Percentiles rank a stretch among this genome's conserved stretches.
Conservation (phyloP, 495 filamentous ascomycete species). For the Letharia lupina region DNA sequence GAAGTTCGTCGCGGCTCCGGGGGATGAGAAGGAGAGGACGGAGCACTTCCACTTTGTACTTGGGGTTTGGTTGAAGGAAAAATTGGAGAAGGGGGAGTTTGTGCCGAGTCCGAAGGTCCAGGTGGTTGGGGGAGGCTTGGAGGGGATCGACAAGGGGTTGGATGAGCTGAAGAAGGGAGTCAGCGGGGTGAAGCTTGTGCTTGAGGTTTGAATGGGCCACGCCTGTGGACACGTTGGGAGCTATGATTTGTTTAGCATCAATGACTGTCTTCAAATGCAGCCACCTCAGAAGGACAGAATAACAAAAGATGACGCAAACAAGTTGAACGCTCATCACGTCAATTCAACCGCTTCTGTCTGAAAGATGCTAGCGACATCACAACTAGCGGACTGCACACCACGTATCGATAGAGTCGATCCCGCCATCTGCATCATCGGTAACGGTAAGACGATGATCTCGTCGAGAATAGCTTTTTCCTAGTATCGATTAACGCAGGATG, state of each 20-base stretch:
- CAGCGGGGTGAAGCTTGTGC: constrained; percentile 41
- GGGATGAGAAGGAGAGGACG: constrained; percentile 29
- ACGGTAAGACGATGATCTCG: too few relatives aligned
- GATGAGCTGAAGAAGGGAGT: constrained; percentile 37
- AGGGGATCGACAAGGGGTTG: constrained; percentile 37
- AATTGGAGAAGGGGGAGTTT: constrained; percentile 34
- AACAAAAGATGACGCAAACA: too few relatives aligned
- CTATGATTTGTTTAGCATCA: background rate
- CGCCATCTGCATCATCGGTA: too few relatives aligned
- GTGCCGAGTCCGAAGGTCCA: constrained; percentile 39
- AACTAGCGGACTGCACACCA: too few relatives aligned
- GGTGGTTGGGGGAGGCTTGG: constrained; percentile 39
- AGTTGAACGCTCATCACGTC: too few relatives aligned
- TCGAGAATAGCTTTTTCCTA: too few relatives aligned
- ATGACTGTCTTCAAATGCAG: background rate
- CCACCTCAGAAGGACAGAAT: too few relatives aligned
- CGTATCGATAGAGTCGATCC: too few relatives aligned
- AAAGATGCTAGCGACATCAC: too few relatives aligned
- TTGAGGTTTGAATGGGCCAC: constrained; percentile 31
- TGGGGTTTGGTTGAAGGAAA: constrained; percentile 37
- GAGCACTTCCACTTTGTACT: constrained; percentile 36
- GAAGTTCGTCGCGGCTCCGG: constrained; percentile 34
- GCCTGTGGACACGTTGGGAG: background rate
- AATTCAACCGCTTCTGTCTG: too few relatives aligned
- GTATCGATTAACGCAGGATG: too few relatives aligned